Percentiles rank a stretch among this genome's conserved stretches.
Evolutionary conservation across 2,329 filamentous ascomycete genomes (phyloP).

Genomic region (Colletotrichum trifolii): DNA sequence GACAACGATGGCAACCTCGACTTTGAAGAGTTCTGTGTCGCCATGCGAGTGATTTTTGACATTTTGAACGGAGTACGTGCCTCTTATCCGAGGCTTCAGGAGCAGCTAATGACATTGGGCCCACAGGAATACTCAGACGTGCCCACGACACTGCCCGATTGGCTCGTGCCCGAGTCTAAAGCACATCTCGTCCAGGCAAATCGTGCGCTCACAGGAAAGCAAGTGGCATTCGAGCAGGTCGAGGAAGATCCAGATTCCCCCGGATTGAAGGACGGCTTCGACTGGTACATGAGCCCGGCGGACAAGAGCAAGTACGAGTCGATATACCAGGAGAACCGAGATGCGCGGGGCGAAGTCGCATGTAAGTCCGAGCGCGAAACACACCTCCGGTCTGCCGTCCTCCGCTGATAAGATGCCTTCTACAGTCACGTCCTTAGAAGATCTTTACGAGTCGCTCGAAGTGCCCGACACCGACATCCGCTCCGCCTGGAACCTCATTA

Average conservation of each 20-base stretch:
- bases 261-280: conserved; percentile 94
- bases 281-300: conserved; percentile 97
- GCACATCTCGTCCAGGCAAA: conserved; percentile 88
- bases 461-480: conserved; percentile 83
- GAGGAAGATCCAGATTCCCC: conserved; percentile 85
- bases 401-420: conserved; percentile 11
- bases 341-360: conserved; percentile 84
- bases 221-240: conserved; percentile 85
- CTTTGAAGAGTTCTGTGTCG: conserved; percentile 99
- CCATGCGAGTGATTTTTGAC: conserved; percentile 98
- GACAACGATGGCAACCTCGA: conserved; percentile 97
- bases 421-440: conserved; percentile 79
- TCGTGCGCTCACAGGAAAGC: conserved; percentile 81
- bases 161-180: conserved; percentile 96
- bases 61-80: conserved; percentile 87
- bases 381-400: background rate
- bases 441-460: conserved; percentile 85
- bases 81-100: background rate
- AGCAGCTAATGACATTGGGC: conserved; percentile 19
- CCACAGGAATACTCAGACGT: conserved; percentile 87
- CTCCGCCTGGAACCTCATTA: conserved; percentile 96
- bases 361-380: conserved; percentile 62
- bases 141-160: conserved; percentile 87
- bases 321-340: conserved; percentile 93
- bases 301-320: conserved; percentile 97